Evolutionary conservation across 345 rosid genomes (phyloP).

Genomic region (Lagerstroemia speciosa): DNA sequence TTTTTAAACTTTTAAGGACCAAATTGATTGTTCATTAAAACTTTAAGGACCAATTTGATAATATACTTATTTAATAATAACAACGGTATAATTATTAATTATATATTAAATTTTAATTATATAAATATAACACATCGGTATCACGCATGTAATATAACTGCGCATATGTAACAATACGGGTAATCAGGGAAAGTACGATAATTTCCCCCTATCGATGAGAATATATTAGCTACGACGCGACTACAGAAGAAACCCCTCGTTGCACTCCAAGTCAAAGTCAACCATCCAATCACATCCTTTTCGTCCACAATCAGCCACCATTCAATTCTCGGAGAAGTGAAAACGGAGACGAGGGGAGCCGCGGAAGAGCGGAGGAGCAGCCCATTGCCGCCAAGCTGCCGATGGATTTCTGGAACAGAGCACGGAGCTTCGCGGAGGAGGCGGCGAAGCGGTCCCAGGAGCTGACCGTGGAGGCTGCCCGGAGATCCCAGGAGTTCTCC

Average conservation of each 20-base stretch:
- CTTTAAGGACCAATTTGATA: too few relatives aligned
- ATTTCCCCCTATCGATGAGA: background rate
- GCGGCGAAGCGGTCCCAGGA: constrained; percentile 48
- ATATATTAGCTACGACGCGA: background rate
- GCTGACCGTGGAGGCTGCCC: constrained; percentile 36
- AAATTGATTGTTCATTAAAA: too few relatives aligned
- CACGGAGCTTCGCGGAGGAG: constrained; percentile 45
- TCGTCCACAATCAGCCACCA: background rate
- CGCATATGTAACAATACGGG: too few relatives aligned
- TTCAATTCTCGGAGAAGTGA: background rate
- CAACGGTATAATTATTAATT: too few relatives aligned
- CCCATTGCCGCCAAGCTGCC: background rate
- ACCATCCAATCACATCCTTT: background rate
- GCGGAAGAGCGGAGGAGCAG: background rate
- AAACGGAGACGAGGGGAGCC: background rate
- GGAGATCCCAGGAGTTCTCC: constrained; percentile 35
- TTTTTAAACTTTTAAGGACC: too few relatives aligned
- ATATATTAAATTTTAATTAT: too few relatives aligned
- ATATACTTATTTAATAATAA: too few relatives aligned
- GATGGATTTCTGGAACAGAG: constrained; percentile 52
- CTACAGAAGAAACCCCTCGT: background rate
- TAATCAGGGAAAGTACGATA: background rate
- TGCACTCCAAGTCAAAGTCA: background rate
- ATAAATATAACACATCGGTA: too few relatives aligned
- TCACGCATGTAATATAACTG: too few relatives aligned